Base-by-base conservation (phyloP, 2,329 filamentous ascomycete species). In the Pseudogymnoascus sp. region DNA sequence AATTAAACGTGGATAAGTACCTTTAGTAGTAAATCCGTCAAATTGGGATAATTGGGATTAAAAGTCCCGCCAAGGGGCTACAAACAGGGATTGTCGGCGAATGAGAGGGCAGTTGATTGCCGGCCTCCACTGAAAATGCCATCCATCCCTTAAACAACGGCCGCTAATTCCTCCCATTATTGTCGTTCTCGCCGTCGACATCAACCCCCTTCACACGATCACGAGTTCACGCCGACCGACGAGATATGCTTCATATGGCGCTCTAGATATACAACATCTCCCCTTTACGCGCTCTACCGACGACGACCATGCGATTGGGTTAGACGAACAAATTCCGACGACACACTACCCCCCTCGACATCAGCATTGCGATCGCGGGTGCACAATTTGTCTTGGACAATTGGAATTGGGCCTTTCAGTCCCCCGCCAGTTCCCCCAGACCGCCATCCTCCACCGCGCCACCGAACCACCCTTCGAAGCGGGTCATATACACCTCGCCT, bases 41-140 rank as follows among this genome's bases (percentile, higher is more conserved):
- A 53, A 53, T 53, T 53, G 44, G 44, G 44, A 53, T 53, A 53
- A 53, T 53, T 53, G 44, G 44, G 44, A 53, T 53, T 53, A 28
- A 53, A 53, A 53, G 44, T 53, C 44, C 23, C 10, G 44, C 23
- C 44, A 53, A 53, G 44, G 44, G 44, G 44, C 23, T 17, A 31
- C 44, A 53, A 26, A 53, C 44, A 53, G 23, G 44, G 44, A 53
- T 53, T 53, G 44, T 53, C 44, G 31, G 44, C 44, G 44, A 53
- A 53, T 53, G 44, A 53, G 44, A 53, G 23, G 23, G 23, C 44
- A 53, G 15, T 53, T 28, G 23, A 53, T 53, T 53, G 44, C 44
- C 44, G 44, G 44, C 44, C 44, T 53, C 44, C 44, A 53, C 44
- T 53, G 44, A 53, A 53, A 53, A 53, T 53, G 44, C 44, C 44